Percentiles rank a stretch among this genome's conserved stretches.
These are phyloP conservation scores for Cutaneotrichosporon spelunceum DNA, from an alignment of 1,284 basidiomycete species.

Conservation along the genomic window DNA sequence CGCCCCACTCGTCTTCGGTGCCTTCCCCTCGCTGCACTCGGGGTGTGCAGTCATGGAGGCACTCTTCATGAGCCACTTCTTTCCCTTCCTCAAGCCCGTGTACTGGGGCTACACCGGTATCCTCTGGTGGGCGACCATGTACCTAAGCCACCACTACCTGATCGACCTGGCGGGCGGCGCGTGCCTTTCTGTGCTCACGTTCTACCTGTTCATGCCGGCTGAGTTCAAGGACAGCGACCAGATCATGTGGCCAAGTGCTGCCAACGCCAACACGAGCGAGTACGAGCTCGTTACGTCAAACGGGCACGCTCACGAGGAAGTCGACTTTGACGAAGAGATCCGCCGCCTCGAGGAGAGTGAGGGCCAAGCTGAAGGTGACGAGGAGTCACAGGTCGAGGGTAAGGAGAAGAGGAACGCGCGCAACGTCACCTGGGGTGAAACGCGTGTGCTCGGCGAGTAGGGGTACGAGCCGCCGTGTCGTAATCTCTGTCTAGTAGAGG, in stretches of 20 bases:
- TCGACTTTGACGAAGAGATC: slow-evolving; percentile 52
- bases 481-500: not conserved
- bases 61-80: slow-evolving; percentile 91
- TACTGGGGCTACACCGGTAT: slow-evolving; percentile 84
- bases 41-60: slow-evolving; percentile 89
- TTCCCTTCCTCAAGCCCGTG: slow-evolving; percentile 64
- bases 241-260: slow-evolving; percentile 46
- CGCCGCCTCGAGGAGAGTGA: slow-evolving; percentile 43
- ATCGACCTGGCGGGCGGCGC: slow-evolving; percentile 94
- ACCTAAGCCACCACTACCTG: slow-evolving; percentile 94
- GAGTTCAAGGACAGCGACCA: slow-evolving; percentile 65
- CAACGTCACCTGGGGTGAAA: slow-evolving; percentile 47
- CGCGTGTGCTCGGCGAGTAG: slow-evolving; percentile 42
- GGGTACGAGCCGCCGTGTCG: not conserved
- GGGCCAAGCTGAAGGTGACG: slow-evolving; percentile 11
- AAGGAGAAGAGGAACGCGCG: slow-evolving; percentile 26
- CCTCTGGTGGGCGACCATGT: slow-evolving; percentile 98
- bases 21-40: slow-evolving; percentile 91
- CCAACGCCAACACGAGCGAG: slow-evolving; percentile 17
- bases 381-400: slow-evolving; percentile 30
- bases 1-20: slow-evolving; percentile 92
- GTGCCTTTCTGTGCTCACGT: slow-evolving; percentile 79
- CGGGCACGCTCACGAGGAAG: slow-evolving; percentile 12
- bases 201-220: slow-evolving; percentile 83
- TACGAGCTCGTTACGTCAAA: slow-evolving; percentile 42